A percentile compares a stretch with the other conserved stretches of the same genome.
These are phyloP conservation scores for Lepidium didymum DNA, from an alignment of 345 rosid species.

Conservation along the genomic window DNA sequence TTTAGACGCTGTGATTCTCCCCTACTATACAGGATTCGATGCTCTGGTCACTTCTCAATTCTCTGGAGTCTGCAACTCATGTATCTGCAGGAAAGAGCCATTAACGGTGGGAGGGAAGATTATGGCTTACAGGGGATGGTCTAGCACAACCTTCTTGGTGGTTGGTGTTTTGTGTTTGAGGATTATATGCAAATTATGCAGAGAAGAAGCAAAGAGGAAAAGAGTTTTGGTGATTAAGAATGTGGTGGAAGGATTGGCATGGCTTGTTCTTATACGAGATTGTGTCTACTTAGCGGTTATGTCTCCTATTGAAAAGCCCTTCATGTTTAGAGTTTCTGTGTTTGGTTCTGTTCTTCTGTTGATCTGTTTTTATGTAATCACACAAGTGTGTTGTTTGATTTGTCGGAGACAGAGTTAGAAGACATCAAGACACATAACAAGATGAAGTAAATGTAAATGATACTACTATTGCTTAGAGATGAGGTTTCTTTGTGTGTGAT, in stretches of 20 bases:
- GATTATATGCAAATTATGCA: conserved; percentile 31
- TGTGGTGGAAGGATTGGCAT: conserved; percentile 37
- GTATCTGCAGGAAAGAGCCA: conserved; percentile 57
- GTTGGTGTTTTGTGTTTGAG: conserved; percentile 48
- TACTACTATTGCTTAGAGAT: not conserved
- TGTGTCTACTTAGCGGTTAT: conserved; percentile 36
- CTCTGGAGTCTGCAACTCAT: conserved; percentile 66
- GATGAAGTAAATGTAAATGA: conserved; percentile 14
- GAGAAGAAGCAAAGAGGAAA: conserved; percentile 22
- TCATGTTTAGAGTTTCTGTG: conserved; percentile 27
- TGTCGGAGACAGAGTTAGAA: conserved; percentile 19
- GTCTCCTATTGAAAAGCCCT: conserved; percentile 40
- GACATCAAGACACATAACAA: conserved; percentile 2
- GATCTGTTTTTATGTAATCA: conserved; percentile 43
- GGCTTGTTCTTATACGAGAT: conserved; percentile 43
- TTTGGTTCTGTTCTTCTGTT: conserved; percentile 44
- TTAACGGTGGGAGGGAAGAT: conserved; percentile 65
- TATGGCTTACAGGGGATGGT: conserved; percentile 56
- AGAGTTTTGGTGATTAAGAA: conserved; percentile 15
- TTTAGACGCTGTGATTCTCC: conserved; percentile 63
- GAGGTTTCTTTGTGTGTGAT: not conserved
- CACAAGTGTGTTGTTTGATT: conserved; percentile 15
- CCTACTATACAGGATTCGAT: conserved; percentile 82
- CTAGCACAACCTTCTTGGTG: conserved; percentile 49
- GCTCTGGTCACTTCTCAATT: conserved; percentile 54